Evolutionary conservation across 352 stramenopile genomes (phyloP).

Genomic region (Pilasporangium apinafurcum): DNA sequence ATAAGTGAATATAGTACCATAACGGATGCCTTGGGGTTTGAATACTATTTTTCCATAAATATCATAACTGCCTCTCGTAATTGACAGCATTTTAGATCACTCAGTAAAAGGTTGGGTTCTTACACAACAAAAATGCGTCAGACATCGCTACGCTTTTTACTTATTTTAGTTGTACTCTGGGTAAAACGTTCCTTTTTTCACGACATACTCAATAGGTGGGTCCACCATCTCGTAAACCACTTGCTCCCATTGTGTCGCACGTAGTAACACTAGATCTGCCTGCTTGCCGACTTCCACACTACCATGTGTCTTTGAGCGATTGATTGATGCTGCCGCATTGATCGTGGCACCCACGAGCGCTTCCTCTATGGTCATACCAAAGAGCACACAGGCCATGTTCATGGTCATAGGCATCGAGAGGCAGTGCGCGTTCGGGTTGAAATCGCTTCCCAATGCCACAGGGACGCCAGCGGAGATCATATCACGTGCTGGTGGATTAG

Average conservation of each 20-base stretch:
- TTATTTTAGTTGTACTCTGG: background rate
- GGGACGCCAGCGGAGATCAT: slow-evolving; percentile 65
- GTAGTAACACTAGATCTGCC: slow-evolving; percentile 62
- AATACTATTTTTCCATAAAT: too few species aligned
- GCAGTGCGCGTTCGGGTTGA: slow-evolving; percentile 84
- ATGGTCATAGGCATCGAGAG: slow-evolving; percentile 84
- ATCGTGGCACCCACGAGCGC: slow-evolving; percentile 77
- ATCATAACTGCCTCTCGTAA: too few species aligned
- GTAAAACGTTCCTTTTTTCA: slow-evolving; percentile 52
- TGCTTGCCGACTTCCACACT: slow-evolving; percentile 75
- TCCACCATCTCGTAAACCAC: slow-evolving; percentile 85
- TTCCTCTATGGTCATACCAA: slow-evolving; percentile 84
- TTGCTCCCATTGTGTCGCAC: slow-evolving; percentile 73
- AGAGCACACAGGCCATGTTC: slow-evolving; percentile 83
- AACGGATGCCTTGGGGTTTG: too few species aligned
- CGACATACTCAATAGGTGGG: slow-evolving; percentile 66
- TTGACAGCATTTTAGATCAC: too few species aligned
- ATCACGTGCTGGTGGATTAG: slow-evolving; percentile 57
- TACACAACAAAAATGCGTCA: too few species aligned
- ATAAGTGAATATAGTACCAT: too few species aligned
- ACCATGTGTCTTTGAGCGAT: slow-evolving; percentile 63
- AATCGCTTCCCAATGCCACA: slow-evolving; percentile 75
- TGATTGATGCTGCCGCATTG: slow-evolving; percentile 78
- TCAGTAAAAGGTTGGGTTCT: too few species aligned
- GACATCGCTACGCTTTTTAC: too few species aligned